A percentile compares a stretch with the other conserved stretches of the same genome.
Evolutionary conservation across 2,329 filamentous ascomycete genomes (phyloP).

Genomic region (Albifimbria verrucaria): DNA sequence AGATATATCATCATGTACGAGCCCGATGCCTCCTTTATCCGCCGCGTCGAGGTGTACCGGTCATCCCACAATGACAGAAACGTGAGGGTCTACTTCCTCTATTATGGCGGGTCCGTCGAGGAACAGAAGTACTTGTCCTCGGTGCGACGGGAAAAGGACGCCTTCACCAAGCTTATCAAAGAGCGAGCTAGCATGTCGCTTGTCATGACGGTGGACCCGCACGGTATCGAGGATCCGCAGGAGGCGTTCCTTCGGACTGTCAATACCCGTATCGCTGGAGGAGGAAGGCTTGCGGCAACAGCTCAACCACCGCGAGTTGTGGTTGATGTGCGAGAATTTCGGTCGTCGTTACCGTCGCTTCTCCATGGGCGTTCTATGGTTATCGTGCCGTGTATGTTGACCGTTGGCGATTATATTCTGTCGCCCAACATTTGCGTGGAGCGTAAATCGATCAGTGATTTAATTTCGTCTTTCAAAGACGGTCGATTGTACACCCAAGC

Average conservation of each 20-base stretch:
- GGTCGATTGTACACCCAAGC: conserved; percentile 89
- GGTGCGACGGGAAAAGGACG: conserved; percentile 92
- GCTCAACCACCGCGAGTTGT: conserved; percentile 86
- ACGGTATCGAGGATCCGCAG: conserved; percentile 73
- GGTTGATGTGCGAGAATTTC: conserved; percentile 94
- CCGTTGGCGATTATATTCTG: conserved; percentile 93
- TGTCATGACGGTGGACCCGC: conserved; percentile 71
- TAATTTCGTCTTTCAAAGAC: conserved; percentile 88
- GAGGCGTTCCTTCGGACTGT: conserved; percentile 91
- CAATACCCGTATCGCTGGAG: conserved; percentile 94
- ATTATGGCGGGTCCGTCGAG: conserved; percentile 91
- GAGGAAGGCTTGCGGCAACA: conserved; percentile 78
- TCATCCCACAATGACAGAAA: conserved; percentile 88
- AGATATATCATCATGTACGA: conserved; percentile 99
- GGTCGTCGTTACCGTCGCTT: conserved; percentile 86
- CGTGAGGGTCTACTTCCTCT: conserved; percentile 93
- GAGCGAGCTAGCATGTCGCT: conserved; percentile 92
- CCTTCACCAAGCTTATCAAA: conserved; percentile 91
- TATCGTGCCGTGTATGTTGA: conserved; percentile 91
- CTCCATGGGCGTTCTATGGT: conserved; percentile 85
- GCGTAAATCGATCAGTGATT: conserved; percentile 86
- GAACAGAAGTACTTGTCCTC: conserved; percentile 89
- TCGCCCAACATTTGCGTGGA: conserved; percentile 90
- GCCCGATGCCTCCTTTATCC: conserved; percentile 89
- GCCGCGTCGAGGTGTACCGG: conserved; percentile 90